Conservation (phyloP, 2,329 filamentous ascomycete genomes). For the Nothophaeocryptopus gaeumannii region DNA sequence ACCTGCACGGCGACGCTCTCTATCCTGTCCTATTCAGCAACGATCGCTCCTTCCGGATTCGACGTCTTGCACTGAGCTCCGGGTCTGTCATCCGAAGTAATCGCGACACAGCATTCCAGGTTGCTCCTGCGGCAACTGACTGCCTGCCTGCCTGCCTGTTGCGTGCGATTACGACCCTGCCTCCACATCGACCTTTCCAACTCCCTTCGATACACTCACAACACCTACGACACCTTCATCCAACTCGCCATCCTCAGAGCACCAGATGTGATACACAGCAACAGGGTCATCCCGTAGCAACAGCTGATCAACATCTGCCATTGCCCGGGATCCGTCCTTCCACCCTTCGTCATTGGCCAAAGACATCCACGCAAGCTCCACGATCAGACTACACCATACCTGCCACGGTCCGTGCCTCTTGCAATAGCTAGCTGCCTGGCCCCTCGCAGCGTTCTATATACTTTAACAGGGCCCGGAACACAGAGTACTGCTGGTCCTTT, state of each 20-base stretch:
- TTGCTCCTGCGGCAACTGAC: neutral
- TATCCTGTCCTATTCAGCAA: neutral
- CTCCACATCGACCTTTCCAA: neutral
- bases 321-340: constrained; percentile 18
- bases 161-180: neutral
- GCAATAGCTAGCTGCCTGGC: constrained; percentile 5
- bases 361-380: constrained; percentile 8
- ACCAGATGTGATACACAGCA: constrained; percentile 20
- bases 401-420: constrained; percentile 2
- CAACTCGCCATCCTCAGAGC: neutral
- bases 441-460: neutral
- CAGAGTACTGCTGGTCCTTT: constrained; percentile 9
- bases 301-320: constrained; percentile 18
- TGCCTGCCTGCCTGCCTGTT: neutral
- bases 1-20: neutral
- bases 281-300: constrained; percentile 15
- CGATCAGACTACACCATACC: constrained; percentile 8
- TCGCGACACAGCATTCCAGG: neutral
- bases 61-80: too few species aligned
- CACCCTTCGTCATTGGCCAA: constrained; percentile 15
- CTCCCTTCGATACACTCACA: neutral
- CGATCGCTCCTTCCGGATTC: constrained; percentile 1
- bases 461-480: neutral
- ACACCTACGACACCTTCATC: constrained; percentile 3
- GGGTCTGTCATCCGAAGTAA: neutral